Percentiles rank a stretch among this genome's conserved stretches.
Conservation (phyloP, 371 early-diverging fungal genomes). For the Mucor racemosus region DNA sequence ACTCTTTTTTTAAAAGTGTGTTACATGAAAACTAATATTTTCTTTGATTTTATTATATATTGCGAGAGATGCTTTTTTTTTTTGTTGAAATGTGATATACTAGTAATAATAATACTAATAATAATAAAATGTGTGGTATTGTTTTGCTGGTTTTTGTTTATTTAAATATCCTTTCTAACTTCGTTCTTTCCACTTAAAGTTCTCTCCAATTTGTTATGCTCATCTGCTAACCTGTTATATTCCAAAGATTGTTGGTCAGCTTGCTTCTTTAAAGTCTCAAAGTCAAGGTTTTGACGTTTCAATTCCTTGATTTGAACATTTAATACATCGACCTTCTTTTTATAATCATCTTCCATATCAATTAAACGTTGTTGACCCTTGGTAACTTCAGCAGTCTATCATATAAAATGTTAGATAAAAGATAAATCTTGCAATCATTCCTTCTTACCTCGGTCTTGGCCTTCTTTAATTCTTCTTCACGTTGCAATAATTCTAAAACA, state of each 20-base stretch:
- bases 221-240: conserved; percentile 78
- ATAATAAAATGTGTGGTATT: not conserved
- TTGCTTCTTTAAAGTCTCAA: conserved; percentile 79
- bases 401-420: not conserved
- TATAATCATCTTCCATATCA: conserved; percentile 33
- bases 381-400: conserved; percentile 24
- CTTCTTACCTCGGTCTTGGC: conserved; percentile 53
- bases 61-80: not conserved
- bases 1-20: not conserved
- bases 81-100: not conserved
- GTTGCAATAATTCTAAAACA: conserved; percentile 64
- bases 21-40: not conserved
- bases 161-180: conserved; percentile 28
- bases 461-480: conserved; percentile 65
- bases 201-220: conserved; percentile 62
- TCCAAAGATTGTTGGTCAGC: conserved; percentile 68
- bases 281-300: conserved; percentile 61
- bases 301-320: conserved; percentile 52
- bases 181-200: conserved; percentile 1
- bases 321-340: conserved; percentile 28
- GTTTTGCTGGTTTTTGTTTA: not conserved
- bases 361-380: conserved; percentile 28
- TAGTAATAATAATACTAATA: not conserved
- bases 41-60: not conserved
- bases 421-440: not conserved